Conservation (phyloP, 2,329 filamentous ascomycete genomes). For the Immersiporthe knoxdaviesiana region DNA sequence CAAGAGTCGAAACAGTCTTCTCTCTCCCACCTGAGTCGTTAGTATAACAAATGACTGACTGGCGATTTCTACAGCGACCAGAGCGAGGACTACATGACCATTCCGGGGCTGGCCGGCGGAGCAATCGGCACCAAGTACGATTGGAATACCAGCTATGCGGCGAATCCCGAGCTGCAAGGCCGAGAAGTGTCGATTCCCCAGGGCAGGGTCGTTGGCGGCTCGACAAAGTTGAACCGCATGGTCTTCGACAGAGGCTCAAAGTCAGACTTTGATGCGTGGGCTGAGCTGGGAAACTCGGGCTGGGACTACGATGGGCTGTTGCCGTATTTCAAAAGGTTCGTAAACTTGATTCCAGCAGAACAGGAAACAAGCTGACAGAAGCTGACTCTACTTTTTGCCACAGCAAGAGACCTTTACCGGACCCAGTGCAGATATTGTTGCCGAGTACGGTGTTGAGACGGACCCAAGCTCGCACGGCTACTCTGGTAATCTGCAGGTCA, state of each 20-base stretch:
- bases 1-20: neutral
- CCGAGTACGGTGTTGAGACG: constrained; percentile 36
- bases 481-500: constrained; percentile 36
- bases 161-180: constrained; percentile 13
- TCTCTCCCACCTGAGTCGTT: constrained; percentile 13
- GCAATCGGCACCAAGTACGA: constrained; percentile 34
- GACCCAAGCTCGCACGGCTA: constrained; percentile 35
- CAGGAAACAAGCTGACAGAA: too few relatives aligned
- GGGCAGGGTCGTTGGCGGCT: constrained; percentile 35
- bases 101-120: constrained; percentile 36
- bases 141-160: constrained; percentile 35
- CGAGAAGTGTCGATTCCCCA: constrained; percentile 27
- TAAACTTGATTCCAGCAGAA: neutral
- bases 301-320: constrained; percentile 35
- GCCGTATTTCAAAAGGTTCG: constrained; percentile 39
- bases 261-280: constrained; percentile 37
- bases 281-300: constrained; percentile 35
- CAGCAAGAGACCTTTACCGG: constrained; percentile 36
- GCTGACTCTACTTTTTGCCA: neutral
- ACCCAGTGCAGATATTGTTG: constrained; percentile 33
- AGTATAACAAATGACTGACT: constrained; percentile 12
- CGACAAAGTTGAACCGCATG: constrained; percentile 37
- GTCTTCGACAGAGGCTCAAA: constrained; percentile 37
- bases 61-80: constrained; percentile 13
- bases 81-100: constrained; percentile 33